phyloP scores from a whole-genome alignment of 1,284 basidiomycete species.

The Moesziomyces sp. region DNA sequence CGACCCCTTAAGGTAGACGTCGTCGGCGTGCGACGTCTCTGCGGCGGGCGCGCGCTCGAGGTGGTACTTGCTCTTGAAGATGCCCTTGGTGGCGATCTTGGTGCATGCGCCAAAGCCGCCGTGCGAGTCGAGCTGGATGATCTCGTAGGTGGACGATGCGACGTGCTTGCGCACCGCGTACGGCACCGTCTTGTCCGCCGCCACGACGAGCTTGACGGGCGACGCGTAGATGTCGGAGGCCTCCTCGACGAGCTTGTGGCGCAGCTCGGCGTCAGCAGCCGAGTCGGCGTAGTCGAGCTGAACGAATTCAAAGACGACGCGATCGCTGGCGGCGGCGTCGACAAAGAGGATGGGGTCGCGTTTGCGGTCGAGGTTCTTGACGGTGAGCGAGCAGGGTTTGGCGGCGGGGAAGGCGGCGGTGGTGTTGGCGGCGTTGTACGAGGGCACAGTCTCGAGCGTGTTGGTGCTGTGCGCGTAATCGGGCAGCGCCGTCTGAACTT shows the following conservation, averaged over 20 bases:
- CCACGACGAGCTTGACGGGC: conserved; percentile 30
- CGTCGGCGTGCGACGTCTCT: conserved; percentile 13
- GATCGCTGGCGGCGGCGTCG: conserved; percentile 12
- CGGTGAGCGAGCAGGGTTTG: conserved; percentile 33
- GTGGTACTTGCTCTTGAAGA: conserved; percentile 48
- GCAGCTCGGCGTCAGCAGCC: conserved; percentile 8
- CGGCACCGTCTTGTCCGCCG: conserved; percentile 13
- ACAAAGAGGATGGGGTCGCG: conserved; percentile 36
- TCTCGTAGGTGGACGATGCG: conserved; percentile 42
- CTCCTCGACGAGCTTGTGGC: conserved; percentile 24
- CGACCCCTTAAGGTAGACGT: conserved; percentile 43
- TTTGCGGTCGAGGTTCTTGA: conserved; percentile 45
- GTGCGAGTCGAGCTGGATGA: conserved; percentile 34
- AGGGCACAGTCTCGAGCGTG: conserved; percentile 37
- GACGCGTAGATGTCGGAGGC: conserved; percentile 25
- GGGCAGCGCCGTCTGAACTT: conserved; percentile 13
- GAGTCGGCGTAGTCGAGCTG: conserved; percentile 35
- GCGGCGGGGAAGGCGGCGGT: conserved; percentile 29
- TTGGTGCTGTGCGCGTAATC: conserved; percentile 34
- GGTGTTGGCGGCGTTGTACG: conserved; percentile 31
- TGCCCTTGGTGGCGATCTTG: conserved; percentile 44
- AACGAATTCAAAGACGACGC: conserved; percentile 35
- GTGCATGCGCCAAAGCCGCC: conserved; percentile 31
- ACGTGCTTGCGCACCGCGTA: conserved; percentile 45
- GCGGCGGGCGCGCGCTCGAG: conserved; percentile 18